phyloP scores from a whole-genome alignment of 495 filamentous ascomycete genomes.

The Penicillium longicatenatum region DNA sequence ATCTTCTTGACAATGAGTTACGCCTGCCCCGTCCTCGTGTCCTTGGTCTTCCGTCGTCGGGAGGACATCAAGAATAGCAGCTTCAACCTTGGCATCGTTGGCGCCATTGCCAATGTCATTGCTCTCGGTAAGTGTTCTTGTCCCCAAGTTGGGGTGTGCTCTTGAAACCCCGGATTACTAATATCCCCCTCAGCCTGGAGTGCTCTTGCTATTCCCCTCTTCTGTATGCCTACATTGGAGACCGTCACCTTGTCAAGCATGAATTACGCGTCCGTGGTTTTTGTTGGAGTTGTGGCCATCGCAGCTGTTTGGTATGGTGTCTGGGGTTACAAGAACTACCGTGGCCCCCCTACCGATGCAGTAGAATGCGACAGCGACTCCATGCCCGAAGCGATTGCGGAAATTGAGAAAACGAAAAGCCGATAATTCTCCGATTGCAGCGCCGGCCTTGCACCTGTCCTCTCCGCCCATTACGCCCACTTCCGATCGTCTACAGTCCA shows the following conservation, averaged over 20 bases:
- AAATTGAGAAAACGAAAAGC: slow-evolving; percentile 10
- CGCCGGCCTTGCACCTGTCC: neutral
- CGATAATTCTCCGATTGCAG: slow-evolving; percentile 4
- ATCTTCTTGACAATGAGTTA: slow-evolving; percentile 59
- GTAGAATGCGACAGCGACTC: slow-evolving; percentile 20
- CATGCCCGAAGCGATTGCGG: slow-evolving; percentile 15
- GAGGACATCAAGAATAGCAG: slow-evolving; percentile 52
- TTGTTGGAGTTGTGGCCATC: slow-evolving; percentile 55
- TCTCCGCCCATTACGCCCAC: neutral
- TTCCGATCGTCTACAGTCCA: neutral
- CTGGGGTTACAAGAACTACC: slow-evolving; percentile 51
- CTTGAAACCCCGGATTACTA: slow-evolving; percentile 10
- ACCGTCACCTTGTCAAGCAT: slow-evolving; percentile 41
- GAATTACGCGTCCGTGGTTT: slow-evolving; percentile 63
- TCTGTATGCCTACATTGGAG: slow-evolving; percentile 45
- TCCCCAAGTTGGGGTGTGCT: neutral
- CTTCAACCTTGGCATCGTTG: slow-evolving; percentile 59
- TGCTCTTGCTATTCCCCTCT: slow-evolving; percentile 56
- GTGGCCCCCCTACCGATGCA: slow-evolving; percentile 31
- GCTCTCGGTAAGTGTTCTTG: slow-evolving; percentile 48
- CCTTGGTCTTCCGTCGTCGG: slow-evolving; percentile 50
- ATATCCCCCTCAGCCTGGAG: slow-evolving; percentile 53
- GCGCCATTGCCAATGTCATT: slow-evolving; percentile 55
- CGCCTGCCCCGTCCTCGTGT: slow-evolving; percentile 53
- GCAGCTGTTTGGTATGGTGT: slow-evolving; percentile 60